Evolutionary conservation across 495 filamentous ascomycete species (phyloP), one percentile per base, ranked within the genome.

Genomic region (Penicillium coffeae): DNA sequence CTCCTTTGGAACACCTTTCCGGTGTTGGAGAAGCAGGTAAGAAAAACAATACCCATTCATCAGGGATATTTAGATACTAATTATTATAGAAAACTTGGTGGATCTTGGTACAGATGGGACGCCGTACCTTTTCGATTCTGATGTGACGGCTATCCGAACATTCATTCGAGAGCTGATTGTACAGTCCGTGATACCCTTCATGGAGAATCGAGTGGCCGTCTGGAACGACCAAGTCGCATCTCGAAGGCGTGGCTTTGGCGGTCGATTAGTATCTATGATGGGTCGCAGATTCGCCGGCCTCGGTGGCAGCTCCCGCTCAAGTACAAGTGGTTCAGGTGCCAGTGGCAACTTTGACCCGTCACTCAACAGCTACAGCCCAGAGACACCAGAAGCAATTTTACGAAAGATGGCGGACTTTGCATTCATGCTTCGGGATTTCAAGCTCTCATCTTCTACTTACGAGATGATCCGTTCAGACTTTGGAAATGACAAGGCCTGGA

Each of bases 161-260:
- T 89, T 98, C 56, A 78, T 96, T 41, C 85, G 93, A 6, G 94
- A 96, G 63, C 87, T 98, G 73, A 86, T 93, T 12, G 90, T 86
- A 8, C 91, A 96, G 59, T 95, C 89, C 1, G 77, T 98, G 10
- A 78, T 98, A 22, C 93, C 93, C 0, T 89, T 85, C 45, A 97
- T 98, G 94, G 93, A 98, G 66, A 87, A 90, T 40, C 79, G 84
- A 54, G 77, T 92, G 8, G 84, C 90, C 19, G 78, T 88, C 3
- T 98, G 93, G 93, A 98, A 98, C 61, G 93, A 98, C 59, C 91
- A 96, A 68, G 85, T 97, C 7, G 90, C 89, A n/a, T 95, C 94
- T 12, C 75, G 87, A 38, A 74, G 93, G 35, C 82, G 89, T 45
- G 94, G 94, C 25, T 75, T 98, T 46, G 85, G 84, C 50, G 93